Base-by-base conservation (phyloP, 441 rosid genomes). In the Heliophila coronopifolia region DNA sequence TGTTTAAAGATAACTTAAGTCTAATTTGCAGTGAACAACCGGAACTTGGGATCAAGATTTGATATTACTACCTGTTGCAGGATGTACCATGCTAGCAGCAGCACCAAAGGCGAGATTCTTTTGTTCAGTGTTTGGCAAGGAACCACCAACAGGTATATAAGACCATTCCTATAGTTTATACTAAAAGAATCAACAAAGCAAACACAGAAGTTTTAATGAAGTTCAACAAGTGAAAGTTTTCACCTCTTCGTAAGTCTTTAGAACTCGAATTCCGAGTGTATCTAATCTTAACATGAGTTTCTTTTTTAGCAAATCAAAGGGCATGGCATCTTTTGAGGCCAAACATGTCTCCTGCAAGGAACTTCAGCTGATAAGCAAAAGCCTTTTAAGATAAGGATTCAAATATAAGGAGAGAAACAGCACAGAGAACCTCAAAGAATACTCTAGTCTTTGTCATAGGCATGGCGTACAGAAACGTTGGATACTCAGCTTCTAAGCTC, bases 41-140 rank as follows among this genome's bases (percentile, higher is more conserved):
- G 49, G 23, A 54, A 40, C 3, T 40, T 20, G 7, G 11, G 20
- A n/a, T 26, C 39, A 45, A 30, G 54, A 34, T 35, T 27, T 34
- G 53, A 17, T 51, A 37, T 22, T 22, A 42, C 32, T 52, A 86
- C 94, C 98, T 26, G 95, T 91, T 58, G 93, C 95, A 5, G 98
- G 98, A 63, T 91, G 98, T 57, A 87, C 95, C 96, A 87, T 83
- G 78, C 96, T 78, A 51, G 98, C 98, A 3, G 95, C 98, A 59
- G 96, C 96, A 70, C 98, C 98, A 68, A 81, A 91, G 31, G 95
- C 96, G 59, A 87, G 96, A 63, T 74, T 91, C 63, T 80, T 91
- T 57, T 91, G 96, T 63, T 84, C 93, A 13, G 96, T 87, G 63
- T 83, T 78, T 9, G 98, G 98, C 66, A 83, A 76, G 35, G 96